These are phyloP conservation scores for Suillus placidus DNA, from an alignment of 768 basidiomycete genomes.

Conservation along the genomic window DNA sequence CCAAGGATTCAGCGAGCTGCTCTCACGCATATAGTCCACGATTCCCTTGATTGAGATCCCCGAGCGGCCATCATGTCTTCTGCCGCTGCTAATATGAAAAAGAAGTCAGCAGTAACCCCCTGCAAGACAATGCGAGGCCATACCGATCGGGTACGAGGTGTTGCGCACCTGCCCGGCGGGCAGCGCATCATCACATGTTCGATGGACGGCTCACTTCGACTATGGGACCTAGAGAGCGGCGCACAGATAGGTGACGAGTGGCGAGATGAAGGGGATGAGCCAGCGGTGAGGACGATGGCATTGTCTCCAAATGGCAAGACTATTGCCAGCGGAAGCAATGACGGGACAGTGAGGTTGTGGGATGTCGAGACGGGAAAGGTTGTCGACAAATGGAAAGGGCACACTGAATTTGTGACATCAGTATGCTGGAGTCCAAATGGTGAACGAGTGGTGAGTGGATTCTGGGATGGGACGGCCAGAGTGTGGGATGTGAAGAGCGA, in stretches of 20 bases:
- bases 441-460: not conserved
- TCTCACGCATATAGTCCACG: too few species aligned
- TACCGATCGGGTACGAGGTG: too few species aligned
- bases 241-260: not conserved
- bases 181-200: too few species aligned
- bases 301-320: not conserved
- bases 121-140: too few species aligned
- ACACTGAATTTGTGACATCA: not conserved
- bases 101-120: too few species aligned
- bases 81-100: too few species aligned
- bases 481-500: not conserved
- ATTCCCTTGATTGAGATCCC: too few species aligned
- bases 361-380: not conserved
- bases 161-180: too few species aligned
- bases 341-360: not conserved
- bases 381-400: not conserved
- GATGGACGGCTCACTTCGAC: not conserved
- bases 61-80: too few species aligned
- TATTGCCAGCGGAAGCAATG: not conserved
- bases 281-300: not conserved
- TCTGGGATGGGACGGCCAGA: not conserved
- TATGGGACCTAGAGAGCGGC: not conserved
- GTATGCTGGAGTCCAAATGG: not conserved
- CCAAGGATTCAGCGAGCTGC: too few species aligned
- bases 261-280: not conserved